Percentiles rank a stretch among this genome's conserved stretches.
These are phyloP conservation scores for Globomyces pollinis-pini DNA, from an alignment of 192 early-diverging fungal genomes.

Conservation along the genomic window DNA sequence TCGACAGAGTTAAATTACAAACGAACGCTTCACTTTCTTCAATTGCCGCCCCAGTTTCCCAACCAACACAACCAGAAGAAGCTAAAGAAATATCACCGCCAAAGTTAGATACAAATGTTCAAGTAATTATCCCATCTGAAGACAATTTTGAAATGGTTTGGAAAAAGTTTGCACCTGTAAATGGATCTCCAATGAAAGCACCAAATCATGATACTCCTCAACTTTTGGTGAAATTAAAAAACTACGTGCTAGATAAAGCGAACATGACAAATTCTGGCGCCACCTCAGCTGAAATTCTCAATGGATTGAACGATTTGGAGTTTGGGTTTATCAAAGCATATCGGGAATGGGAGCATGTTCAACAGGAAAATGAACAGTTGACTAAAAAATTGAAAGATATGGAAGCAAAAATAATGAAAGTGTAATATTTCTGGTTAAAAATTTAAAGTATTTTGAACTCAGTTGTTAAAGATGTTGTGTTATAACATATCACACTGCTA, in stretches of 20 bases:
- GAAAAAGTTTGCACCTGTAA: slow-evolving; percentile 4
- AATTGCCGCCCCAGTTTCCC: no score
- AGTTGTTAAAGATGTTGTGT: no score
- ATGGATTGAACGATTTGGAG: slow-evolving; percentile 6
- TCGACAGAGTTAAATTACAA: neutral
- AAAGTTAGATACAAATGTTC: neutral
- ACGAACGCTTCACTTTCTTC: neutral
- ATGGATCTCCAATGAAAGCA: no score
- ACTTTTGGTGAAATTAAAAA: neutral
- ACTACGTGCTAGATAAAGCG: slow-evolving; percentile 1
- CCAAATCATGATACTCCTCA: neutral
- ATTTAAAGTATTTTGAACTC: neutral
- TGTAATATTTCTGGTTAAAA: slow-evolving; percentile 1
- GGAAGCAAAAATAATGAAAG: neutral
- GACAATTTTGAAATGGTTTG: neutral
- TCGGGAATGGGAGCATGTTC: neutral
- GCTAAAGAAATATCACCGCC: no score
- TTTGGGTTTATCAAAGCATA: slow-evolving; percentile 7
- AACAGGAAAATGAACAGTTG: slow-evolving; percentile 8
- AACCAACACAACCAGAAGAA: neutral
- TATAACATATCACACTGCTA: no score
- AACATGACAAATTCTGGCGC: neutral
- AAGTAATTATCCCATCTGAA: no score
- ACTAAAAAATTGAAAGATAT: slow-evolving; percentile 2
- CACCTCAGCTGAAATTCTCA: neutral